phyloP scores from a whole-genome alignment of 148 eudicot genomes.

The Vaccinium macrocarpon region DNA sequence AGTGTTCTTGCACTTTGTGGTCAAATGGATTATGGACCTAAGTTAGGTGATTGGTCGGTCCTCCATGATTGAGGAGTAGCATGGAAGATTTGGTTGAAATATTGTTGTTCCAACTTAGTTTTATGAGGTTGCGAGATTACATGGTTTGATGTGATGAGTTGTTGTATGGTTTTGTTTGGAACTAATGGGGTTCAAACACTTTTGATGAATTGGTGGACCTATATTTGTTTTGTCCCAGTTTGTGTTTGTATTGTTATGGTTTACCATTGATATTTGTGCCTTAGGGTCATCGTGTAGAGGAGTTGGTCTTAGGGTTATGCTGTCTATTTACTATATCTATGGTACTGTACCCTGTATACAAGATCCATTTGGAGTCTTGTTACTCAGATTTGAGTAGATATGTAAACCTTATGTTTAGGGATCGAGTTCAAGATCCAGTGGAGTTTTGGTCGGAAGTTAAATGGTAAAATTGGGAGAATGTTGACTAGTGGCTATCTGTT shows the following conservation, averaged over 20 bases:
- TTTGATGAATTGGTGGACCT: neutral
- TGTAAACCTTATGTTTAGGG: neutral
- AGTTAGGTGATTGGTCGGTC: neutral
- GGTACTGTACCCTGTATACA: neutral
- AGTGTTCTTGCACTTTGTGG: neutral
- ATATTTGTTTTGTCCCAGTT: neutral
- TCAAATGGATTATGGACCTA: neutral
- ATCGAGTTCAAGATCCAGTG: neutral
- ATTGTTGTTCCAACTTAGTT: neutral
- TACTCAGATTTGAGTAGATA: neutral
- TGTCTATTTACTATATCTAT: neutral
- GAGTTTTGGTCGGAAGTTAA: neutral
- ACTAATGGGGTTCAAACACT: neutral
- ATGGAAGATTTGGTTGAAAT: neutral
- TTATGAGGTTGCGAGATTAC: neutral
- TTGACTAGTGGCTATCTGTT: neutral
- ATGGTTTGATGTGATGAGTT: neutral
- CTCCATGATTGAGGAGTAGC: neutral
- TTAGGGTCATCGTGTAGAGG: neutral
- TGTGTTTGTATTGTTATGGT: neutral
- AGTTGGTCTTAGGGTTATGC: neutral
- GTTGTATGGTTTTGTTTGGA: neutral
- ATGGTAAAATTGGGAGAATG: neutral
- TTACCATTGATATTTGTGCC: neutral
- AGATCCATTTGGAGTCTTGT: neutral